Evolutionary conservation across 2,329 filamentous ascomycete genomes (phyloP), one percentile per base, ranked within the genome.

Genomic region (Xylaria sp.): DNA sequence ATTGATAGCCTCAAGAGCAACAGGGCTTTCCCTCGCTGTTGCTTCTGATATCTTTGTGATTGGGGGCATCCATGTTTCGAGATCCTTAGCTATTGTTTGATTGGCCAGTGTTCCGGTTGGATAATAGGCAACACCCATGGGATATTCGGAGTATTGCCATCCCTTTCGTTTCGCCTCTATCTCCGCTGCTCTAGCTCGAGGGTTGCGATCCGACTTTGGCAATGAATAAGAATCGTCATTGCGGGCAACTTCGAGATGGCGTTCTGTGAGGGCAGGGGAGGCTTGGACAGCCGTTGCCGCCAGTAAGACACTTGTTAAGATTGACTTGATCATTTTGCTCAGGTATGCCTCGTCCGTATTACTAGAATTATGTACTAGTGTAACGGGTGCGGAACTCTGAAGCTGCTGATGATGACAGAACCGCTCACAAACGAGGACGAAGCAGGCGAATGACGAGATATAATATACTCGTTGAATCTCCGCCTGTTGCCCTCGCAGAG

Each of bases 71-170:
- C 68, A 70, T 63, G 56, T 48, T 55, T 68, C 58, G 46, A 65
- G 50, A 54, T 70, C 65, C 25, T 63, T 64, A 18, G 65, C 65
- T 61, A 70, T 70, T n/a, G 68, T 70, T 57, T 68, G 61, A 31
- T 70, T 70, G 65, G 68, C 68, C 23, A 70, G 65, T 3, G 59
- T 63, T 9, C 68, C 68, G 0, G 65, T 67, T 31, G 68, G 68
- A n/a, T 70, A 70, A 34, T 65, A 68, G 25, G 68, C 68, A 37
- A 67, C 68, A 7, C 68, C 68, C 68, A 67, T 70, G 1, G 68
- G 67, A 51, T 51, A 68, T 39, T 34, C 25, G 4, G 64, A 67
- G 52, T 70, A 70, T 20, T 54, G 50, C 68, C 68, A 70, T 48
- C 68, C 68, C 39, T 65, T 62, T 23, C 65, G 65, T 34, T 70